A percentile compares a stretch with the other conserved stretches of the same genome.
These are phyloP conservation scores for Gamsiella multidivaricata DNA, from an alignment of 192 early-diverging fungal genomes.

Conservation along the genomic window DNA sequence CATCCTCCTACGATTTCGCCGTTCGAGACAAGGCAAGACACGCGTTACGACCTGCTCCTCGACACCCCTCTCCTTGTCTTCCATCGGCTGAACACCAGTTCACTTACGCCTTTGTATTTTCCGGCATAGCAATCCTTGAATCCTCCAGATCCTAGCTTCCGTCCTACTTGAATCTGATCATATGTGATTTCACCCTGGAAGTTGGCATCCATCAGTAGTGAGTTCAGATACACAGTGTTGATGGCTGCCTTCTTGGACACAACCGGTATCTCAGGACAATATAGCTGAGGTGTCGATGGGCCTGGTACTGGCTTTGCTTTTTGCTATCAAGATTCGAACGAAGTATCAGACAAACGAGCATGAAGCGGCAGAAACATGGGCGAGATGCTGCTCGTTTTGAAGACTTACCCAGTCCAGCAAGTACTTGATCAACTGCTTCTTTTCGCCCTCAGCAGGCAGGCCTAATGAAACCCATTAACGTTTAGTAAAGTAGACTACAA, in stretches of 20 bases:
- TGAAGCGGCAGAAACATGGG: background rate
- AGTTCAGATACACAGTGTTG: constrained; percentile 56
- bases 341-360: background rate
- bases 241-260: constrained; percentile 50
- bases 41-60: too few relatives aligned
- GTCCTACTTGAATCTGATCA: constrained; percentile 67
- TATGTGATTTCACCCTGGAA: constrained; percentile 70
- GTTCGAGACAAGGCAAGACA: too few relatives aligned
- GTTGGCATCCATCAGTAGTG: constrained; percentile 55
- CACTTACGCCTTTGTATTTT: constrained; percentile 66
- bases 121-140: constrained; percentile 84
- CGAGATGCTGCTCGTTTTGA: too few relatives aligned
- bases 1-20: constrained; percentile 66
- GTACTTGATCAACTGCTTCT: constrained; percentile 65
- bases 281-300: constrained; percentile 70
- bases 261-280: constrained; percentile 44
- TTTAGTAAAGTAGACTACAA: too few relatives aligned
- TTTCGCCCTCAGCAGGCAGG: constrained; percentile 71
- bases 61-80: too few relatives aligned
- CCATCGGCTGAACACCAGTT: too few relatives aligned
- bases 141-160: constrained; percentile 78
- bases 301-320: constrained; percentile 74
- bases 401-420: constrained; percentile 73
- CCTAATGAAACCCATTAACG: constrained; percentile 47
- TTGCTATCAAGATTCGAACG: constrained; percentile 66